phyloP scores from a whole-genome alignment of 2,329 filamentous ascomycete species.

The Fusarium secorum region DNA sequence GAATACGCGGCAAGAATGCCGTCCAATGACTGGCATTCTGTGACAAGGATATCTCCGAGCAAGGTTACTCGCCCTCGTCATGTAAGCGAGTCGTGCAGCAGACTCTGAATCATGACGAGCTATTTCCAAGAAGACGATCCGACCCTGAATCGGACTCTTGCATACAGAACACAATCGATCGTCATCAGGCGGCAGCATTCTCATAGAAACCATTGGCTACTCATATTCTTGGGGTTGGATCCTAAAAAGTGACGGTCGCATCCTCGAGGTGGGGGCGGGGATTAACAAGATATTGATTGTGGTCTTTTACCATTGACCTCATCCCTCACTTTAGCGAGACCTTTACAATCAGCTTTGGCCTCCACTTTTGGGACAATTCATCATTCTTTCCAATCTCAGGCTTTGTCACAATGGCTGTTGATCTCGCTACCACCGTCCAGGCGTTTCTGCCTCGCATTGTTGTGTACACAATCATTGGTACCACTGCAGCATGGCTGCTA shows the following conservation, averaged over 20 bases:
- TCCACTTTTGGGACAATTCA: background rate
- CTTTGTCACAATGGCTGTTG: background rate
- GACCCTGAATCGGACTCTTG: background rate
- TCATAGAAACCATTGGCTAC: background rate
- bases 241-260: background rate
- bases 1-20: background rate
- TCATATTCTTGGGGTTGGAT: background rate
- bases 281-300: background rate
- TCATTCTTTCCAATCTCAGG: background rate
- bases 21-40: accelerated
- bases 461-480: constrained; percentile 8
- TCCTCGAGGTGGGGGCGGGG: background rate
- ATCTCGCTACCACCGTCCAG: background rate
- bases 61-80: background rate
- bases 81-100: background rate
- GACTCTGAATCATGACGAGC: background rate
- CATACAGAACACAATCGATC: background rate
- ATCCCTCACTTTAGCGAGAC: background rate
- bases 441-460: constrained; percentile 5
- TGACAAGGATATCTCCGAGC: background rate
- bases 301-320: background rate
- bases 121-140: background rate
- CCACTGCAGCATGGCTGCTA: constrained; percentile 11
- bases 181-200: constrained; percentile 11
- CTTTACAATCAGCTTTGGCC: background rate